Conservation (phyloP, 106 monocot species). For the Phalaenopsis aphrodite region DNA sequence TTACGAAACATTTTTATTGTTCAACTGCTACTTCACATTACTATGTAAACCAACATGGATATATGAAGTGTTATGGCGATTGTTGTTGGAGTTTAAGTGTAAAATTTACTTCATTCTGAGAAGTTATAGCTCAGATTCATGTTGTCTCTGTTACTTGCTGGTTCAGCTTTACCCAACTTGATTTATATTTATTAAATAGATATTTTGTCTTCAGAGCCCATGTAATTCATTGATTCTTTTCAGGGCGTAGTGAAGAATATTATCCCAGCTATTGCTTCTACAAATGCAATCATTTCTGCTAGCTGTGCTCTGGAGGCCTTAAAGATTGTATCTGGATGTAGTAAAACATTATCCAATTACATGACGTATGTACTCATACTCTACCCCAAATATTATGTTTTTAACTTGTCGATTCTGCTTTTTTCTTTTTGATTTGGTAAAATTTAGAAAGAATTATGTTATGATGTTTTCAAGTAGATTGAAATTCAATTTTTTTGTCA, state of each 20-base stretch:
- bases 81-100: not conserved
- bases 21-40: not conserved
- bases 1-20: not conserved
- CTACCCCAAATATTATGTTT: not conserved
- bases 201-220: not conserved
- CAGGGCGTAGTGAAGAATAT: slow-evolving; percentile 99
- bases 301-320: slow-evolving; percentile 90
- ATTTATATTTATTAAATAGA: not conserved
- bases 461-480: not conserved
- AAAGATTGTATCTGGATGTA: slow-evolving; percentile 95
- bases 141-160: not conserved
- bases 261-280: slow-evolving; percentile 99
- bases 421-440: not conserved
- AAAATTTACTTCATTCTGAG: not conserved
- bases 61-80: not conserved
- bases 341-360: slow-evolving; percentile 96
- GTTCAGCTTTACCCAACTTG: not conserved
- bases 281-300: slow-evolving; percentile 97
- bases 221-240: slow-evolving; percentile 9
- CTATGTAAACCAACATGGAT: not conserved
- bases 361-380: slow-evolving; percentile 57
- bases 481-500: not conserved
- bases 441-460: not conserved
- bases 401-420: not conserved
- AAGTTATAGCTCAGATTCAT: not conserved